Evolutionary conservation across 1,139 yeast species (phyloP).

Genomic region (Suhomyces bokatorum): DNA sequence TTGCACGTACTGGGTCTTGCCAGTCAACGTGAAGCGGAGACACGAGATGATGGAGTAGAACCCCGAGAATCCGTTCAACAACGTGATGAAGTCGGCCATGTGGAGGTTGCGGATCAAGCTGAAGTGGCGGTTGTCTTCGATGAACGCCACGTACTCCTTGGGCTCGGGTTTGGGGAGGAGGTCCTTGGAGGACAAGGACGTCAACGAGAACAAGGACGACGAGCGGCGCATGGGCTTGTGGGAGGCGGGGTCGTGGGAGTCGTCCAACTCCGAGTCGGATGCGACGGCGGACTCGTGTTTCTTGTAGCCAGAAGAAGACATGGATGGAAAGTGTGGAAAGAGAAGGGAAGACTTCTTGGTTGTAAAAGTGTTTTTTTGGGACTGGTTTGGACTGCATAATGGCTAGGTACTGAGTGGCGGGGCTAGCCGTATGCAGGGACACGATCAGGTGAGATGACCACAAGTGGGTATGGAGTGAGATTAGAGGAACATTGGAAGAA

Average conservation of each 20-base stretch:
- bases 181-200: slow-evolving; percentile 37
- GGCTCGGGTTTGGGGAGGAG: slow-evolving; percentile 61
- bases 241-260: slow-evolving; percentile 22
- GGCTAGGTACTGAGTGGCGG: too few species aligned
- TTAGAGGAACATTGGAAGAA: too few species aligned
- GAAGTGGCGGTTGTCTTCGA: slow-evolving; percentile 77
- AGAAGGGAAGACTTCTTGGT: background rate
- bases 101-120: slow-evolving; percentile 78
- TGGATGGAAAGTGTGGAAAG: background rate
- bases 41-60: slow-evolving; percentile 88
- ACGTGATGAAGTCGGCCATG: slow-evolving; percentile 93
- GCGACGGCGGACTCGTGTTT: slow-evolving; percentile 40
- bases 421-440: too few species aligned
- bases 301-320: slow-evolving; percentile 20
- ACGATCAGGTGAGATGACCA: too few species aligned
- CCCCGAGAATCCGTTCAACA: slow-evolving; percentile 87
- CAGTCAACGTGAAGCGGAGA: slow-evolving; percentile 72
- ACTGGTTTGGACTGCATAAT: background rate
- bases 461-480: too few species aligned
- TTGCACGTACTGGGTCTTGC: slow-evolving; percentile 68
- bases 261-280: slow-evolving; percentile 33
- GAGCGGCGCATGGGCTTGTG: slow-evolving; percentile 41
- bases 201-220: slow-evolving; percentile 36
- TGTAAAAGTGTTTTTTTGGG: background rate
- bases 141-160: slow-evolving; percentile 73